Evolutionary conservation across 306 rosid genomes (phyloP).

Genomic region (Dalbergia oliveri): DNA sequence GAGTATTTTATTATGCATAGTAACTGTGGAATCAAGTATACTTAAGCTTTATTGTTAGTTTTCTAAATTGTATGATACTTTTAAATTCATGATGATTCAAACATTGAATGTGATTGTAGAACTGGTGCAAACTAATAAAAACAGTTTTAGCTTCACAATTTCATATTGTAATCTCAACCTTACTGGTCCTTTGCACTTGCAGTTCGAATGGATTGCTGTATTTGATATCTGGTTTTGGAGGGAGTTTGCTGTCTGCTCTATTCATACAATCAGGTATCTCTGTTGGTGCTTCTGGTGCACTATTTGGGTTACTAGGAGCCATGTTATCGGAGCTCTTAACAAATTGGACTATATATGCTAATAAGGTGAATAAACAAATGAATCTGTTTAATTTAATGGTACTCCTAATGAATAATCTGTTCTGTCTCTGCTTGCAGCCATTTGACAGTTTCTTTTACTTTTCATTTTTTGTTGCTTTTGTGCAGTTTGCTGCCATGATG

Average conservation of each 20-base stretch:
- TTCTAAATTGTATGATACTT: not conserved
- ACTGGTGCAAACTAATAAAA: not conserved
- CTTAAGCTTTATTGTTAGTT: not conserved
- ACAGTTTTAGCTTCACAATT: slow-evolving; percentile 3
- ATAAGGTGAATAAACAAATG: slow-evolving; percentile 66
- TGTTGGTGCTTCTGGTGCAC: slow-evolving; percentile 96
- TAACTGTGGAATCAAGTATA: not conserved
- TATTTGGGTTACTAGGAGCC: slow-evolving; percentile 86
- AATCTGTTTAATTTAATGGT: not conserved
- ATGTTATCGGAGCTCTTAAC: slow-evolving; percentile 88
- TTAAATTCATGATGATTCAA: not conserved
- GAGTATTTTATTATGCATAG: not conserved
- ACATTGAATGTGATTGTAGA: not conserved
- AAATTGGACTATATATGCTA: slow-evolving; percentile 88
- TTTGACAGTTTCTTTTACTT: slow-evolving; percentile 39
- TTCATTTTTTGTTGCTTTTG: slow-evolving; percentile 6
- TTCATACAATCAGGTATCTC: slow-evolving; percentile 73
- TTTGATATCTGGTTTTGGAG: slow-evolving; percentile 83
- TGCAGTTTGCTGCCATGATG: slow-evolving; percentile 73
- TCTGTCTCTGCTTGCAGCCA: not conserved
- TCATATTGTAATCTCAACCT: slow-evolving; percentile 34
- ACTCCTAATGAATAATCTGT: slow-evolving; percentile 29
- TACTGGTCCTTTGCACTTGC: slow-evolving; percentile 34
- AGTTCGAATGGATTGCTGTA: slow-evolving; percentile 80
- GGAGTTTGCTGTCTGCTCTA: slow-evolving; percentile 79